Conservation (phyloP, 2,329 filamentous ascomycete genomes). For the Pezicula carpinea region DNA sequence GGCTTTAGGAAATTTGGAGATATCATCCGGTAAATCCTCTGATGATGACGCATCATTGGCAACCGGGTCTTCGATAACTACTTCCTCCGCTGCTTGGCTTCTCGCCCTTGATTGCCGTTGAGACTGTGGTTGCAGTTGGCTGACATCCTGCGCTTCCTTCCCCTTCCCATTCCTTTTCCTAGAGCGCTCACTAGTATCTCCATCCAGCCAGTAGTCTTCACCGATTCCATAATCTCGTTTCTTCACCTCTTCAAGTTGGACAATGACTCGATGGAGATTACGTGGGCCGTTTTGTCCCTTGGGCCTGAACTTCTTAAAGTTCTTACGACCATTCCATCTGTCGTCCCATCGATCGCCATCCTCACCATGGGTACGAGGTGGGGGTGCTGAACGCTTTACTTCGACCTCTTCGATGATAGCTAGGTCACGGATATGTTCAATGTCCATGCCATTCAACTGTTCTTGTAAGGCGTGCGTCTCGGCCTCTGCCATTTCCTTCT, state of each 20-base stretch:
- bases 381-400: slow-evolving; percentile 39
- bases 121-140: slow-evolving; percentile 6
- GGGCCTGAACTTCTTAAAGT: slow-evolving; percentile 84
- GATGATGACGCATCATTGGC: too few species aligned
- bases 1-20: too few species aligned
- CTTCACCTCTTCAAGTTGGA: slow-evolving; percentile 57
- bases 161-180: slow-evolving; percentile 27
- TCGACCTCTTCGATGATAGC: slow-evolving; percentile 76
- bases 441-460: slow-evolving; percentile 60
- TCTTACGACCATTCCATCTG: slow-evolving; percentile 88
- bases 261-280: slow-evolving; percentile 40
- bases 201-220: slow-evolving; percentile 49
- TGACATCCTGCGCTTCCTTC: slow-evolving; percentile 9
- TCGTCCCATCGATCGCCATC: slow-evolving; percentile 71
- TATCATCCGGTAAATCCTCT: too few species aligned
- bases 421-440: slow-evolving; percentile 67
- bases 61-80: neutral
- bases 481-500: slow-evolving; percentile 56
- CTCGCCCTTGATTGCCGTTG: neutral
- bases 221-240: slow-evolving; percentile 54
- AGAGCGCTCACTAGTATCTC: slow-evolving; percentile 24
- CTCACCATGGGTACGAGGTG: slow-evolving; percentile 29
- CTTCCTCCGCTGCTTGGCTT: slow-evolving; percentile 5
- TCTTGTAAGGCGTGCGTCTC: slow-evolving; percentile 51
- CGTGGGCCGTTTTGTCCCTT: slow-evolving; percentile 43